Conservation (phyloP, 495 filamentous ascomycete genomes). For the Penicillium parvum region DNA sequence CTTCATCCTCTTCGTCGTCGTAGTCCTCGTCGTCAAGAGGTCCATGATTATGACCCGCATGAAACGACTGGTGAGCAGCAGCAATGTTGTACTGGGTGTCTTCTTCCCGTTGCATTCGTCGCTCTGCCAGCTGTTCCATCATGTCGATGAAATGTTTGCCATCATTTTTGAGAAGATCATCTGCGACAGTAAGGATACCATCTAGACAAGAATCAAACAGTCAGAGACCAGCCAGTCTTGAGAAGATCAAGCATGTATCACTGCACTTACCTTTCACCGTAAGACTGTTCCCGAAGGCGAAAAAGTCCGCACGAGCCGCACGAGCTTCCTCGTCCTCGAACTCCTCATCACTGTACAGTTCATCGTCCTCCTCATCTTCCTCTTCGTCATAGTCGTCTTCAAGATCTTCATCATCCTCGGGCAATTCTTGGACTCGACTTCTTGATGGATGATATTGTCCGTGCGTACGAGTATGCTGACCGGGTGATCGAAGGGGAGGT, state of each 20-base stretch:
- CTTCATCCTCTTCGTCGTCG: constrained; percentile 78
- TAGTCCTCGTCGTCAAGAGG: constrained; percentile 71
- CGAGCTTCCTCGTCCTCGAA: constrained; percentile 49
- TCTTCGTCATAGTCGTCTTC: constrained; percentile 50
- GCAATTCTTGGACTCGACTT: constrained; percentile 57
- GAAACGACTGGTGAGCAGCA: constrained; percentile 55
- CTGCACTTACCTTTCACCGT: constrained; percentile 81
- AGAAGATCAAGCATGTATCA: constrained; percentile 13
- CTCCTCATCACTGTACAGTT: constrained; percentile 54
- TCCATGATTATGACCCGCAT: constrained; percentile 58
- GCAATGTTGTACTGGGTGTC: constrained; percentile 69
- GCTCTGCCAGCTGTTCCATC: constrained; percentile 99
- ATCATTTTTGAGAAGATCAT: constrained; percentile 97
- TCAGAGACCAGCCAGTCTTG: constrained; percentile 30
- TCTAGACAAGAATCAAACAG: constrained; percentile 49
- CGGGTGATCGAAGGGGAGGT: constrained; percentile 36
- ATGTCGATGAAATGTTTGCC: constrained; percentile 99
- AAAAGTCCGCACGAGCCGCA: constrained; percentile 67
- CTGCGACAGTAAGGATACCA: constrained; percentile 96
- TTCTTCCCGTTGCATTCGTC: constrained; percentile 93
- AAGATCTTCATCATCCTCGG: constrained; percentile 62
- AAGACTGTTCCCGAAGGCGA: constrained; percentile 94
- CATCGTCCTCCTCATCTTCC: constrained; percentile 46
- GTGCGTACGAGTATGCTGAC: constrained; percentile 41
- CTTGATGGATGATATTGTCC: constrained; percentile 48